phyloP scores from a whole-genome alignment of 1,139 yeast genomes.

The Kazachstania sp. region DNA sequence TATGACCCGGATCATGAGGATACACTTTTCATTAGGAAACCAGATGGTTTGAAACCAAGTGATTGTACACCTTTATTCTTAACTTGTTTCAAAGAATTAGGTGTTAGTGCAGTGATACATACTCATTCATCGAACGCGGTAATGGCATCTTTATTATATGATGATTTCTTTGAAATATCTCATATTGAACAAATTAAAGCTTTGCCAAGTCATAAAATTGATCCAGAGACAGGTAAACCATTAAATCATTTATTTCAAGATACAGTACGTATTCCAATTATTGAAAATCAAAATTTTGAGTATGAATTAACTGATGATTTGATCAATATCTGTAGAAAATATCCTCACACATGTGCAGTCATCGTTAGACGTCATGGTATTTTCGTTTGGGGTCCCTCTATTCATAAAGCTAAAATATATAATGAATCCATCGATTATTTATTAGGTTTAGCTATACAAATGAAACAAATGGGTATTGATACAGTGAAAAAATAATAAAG shows the following conservation, averaged over 20 bases:
- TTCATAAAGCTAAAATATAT: slow-evolving; percentile 87
- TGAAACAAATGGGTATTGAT: slow-evolving; percentile 56
- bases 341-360: slow-evolving; percentile 78
- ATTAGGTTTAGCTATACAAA: slow-evolving; percentile 74
- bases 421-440: slow-evolving; percentile 90
- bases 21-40: slow-evolving; percentile 44
- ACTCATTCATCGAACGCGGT: slow-evolving; percentile 91
- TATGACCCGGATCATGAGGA: slow-evolving; percentile 34
- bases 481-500: slow-evolving; percentile 18
- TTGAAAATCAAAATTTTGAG: slow-evolving; percentile 83
- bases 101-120: slow-evolving; percentile 90
- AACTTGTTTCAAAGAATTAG: slow-evolving; percentile 61
- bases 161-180: slow-evolving; percentile 63
- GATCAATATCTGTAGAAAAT: slow-evolving; percentile 51
- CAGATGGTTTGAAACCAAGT: slow-evolving; percentile 67
- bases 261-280: slow-evolving; percentile 74
- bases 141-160: slow-evolving; percentile 63
- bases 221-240: slow-evolving; percentile 29
- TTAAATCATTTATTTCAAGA: slow-evolving; percentile 57
- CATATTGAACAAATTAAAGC: slow-evolving; percentile 93
- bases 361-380: slow-evolving; percentile 90
- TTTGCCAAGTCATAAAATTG: slow-evolving; percentile 58
- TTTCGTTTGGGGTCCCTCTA: slow-evolving; percentile 89
- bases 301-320: slow-evolving; percentile 70
- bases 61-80: slow-evolving; percentile 89